Evolutionary conservation across 257 asterid genomes (phyloP).

Genomic region (Solanum stenotomum): DNA sequence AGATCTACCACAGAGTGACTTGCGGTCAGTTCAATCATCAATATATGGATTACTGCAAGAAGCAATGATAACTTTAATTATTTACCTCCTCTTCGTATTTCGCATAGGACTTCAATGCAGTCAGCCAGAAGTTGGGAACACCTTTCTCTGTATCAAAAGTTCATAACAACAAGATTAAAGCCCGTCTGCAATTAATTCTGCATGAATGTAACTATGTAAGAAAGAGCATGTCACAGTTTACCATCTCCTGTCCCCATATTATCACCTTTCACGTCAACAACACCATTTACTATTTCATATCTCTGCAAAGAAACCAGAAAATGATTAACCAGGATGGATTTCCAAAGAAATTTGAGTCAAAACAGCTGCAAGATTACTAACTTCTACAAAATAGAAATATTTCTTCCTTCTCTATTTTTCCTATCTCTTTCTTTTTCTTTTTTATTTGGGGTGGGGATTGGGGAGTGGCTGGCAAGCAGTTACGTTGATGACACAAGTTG

Average conservation of each 20-base stretch:
- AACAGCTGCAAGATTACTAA: background rate
- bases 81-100: slow-evolving; percentile 57
- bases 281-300: slow-evolving; percentile 64
- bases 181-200: background rate
- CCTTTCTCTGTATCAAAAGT: slow-evolving; percentile 52
- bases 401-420: background rate
- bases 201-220: background rate
- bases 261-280: slow-evolving; percentile 58
- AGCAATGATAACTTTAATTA: background rate
- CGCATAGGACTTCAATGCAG: slow-evolving; percentile 57
- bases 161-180: background rate
- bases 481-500: background rate
- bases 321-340: background rate
- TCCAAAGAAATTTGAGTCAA: background rate
- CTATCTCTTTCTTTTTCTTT: background rate
- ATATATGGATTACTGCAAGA: background rate
- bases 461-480: background rate
- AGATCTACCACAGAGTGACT: slow-evolving; percentile 31
- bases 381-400: background rate
- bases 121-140: slow-evolving; percentile 84
- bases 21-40: background rate
- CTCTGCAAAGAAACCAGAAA: slow-evolving; percentile 33
- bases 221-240: background rate
- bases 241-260: background rate
- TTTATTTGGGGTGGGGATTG: background rate